Conservation (phyloP, 495 filamentous ascomycete genomes). For the Podospora comata region DNA sequence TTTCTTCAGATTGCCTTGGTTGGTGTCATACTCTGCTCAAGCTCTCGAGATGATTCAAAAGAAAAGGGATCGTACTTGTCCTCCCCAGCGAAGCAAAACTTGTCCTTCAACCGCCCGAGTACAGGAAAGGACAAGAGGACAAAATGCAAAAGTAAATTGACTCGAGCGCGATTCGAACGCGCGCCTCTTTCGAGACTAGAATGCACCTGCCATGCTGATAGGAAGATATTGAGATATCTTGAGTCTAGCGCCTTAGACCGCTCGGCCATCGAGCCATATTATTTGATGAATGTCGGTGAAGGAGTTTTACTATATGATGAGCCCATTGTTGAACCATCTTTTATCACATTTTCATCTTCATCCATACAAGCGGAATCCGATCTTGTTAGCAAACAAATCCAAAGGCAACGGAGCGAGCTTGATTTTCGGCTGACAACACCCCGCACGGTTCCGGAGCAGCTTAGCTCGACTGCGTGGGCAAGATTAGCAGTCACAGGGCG, state of each 20-base stretch:
- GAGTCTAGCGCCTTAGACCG: slow-evolving; percentile 38
- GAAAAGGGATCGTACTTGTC: no score
- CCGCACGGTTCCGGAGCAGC: background rate
- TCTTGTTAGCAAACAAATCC: background rate
- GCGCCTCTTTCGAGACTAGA: slow-evolving; percentile 37
- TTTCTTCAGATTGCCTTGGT: background rate
- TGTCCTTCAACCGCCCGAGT: no score
- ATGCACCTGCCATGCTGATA: slow-evolving; percentile 19
- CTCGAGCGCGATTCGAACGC: slow-evolving; percentile 38
- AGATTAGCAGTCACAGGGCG: background rate
- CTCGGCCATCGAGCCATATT: slow-evolving; percentile 33
- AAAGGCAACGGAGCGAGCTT: background rate
- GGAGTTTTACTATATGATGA: background rate
- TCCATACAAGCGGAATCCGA: no score
- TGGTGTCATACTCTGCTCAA: no score
- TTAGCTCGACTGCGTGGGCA: background rate
- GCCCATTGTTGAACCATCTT: no score
- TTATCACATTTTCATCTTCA: background rate
- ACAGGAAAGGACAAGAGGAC: no score
- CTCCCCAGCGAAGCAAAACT: no score
- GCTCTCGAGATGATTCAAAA: background rate
- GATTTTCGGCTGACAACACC: background rate
- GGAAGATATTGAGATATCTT: slow-evolving; percentile 23
- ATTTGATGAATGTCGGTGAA: slow-evolving; percentile 1
- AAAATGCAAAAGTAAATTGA: slow-evolving; percentile 16